These are phyloP conservation scores for Cyclotella cryptica DNA, from an alignment of 108 stramenopile species.

Conservation along the genomic window DNA sequence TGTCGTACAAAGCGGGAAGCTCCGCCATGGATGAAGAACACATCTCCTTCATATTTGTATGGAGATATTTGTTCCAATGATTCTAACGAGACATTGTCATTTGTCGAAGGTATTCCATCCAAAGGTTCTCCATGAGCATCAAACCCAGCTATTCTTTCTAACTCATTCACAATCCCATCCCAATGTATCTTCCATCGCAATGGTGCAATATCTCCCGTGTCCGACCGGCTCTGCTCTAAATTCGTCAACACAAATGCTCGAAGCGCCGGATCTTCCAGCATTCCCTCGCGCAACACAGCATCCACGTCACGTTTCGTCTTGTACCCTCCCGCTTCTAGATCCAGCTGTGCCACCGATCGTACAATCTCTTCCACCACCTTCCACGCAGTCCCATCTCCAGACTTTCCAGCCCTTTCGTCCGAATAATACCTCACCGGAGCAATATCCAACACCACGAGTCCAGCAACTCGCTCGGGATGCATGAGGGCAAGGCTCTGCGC, in stretches of 20 bases:
- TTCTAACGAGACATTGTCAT: not conserved
- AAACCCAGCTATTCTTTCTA: constrained; percentile 87
- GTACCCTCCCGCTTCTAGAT: constrained; percentile 42
- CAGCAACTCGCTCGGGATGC: constrained; percentile 82
- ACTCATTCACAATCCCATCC: constrained; percentile 70
- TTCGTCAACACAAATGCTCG: constrained; percentile 93
- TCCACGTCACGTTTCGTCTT: constrained; percentile 72
- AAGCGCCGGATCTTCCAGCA: constrained; percentile 84
- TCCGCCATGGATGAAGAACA: constrained; percentile 91
- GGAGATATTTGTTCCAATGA: constrained; percentile 5
- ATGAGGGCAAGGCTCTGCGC: constrained; percentile 81
- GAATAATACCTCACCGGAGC: constrained; percentile 83
- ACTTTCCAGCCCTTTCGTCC: constrained; percentile 44
- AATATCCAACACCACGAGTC: constrained; percentile 92
- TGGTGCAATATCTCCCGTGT: constrained; percentile 30
- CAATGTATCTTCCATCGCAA: constrained; percentile 89
- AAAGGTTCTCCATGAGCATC: constrained; percentile 50
- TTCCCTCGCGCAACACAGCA: constrained; percentile 50
- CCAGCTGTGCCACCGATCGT: constrained; percentile 61
- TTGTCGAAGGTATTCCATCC: constrained; percentile 17
- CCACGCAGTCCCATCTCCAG: constrained; percentile 66
- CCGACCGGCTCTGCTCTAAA: constrained; percentile 58
- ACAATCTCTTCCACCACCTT: constrained; percentile 86
- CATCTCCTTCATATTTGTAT: constrained; percentile 70
- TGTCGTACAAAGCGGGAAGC: constrained; percentile 91